phyloP scores from a whole-genome alignment of 1,139 yeast species.

The Protomyces inundatus region DNA sequence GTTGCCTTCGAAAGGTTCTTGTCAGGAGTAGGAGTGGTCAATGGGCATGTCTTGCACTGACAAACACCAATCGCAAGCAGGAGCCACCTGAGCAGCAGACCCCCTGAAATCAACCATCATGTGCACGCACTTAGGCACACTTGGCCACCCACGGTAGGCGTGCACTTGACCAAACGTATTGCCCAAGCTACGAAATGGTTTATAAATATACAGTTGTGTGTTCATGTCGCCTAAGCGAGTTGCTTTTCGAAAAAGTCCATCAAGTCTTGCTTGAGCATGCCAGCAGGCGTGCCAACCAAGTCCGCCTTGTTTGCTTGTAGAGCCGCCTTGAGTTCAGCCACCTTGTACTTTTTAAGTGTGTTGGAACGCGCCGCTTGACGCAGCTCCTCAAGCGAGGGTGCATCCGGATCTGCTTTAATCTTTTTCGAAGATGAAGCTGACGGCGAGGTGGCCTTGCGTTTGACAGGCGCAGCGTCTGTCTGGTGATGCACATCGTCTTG shows the following conservation, averaged over 20 bases:
- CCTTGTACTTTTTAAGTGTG: slow-evolving; percentile 4
- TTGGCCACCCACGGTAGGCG: too few species aligned
- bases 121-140: too few species aligned
- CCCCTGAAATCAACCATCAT: too few species aligned
- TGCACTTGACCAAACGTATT: too few species aligned
- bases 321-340: slow-evolving; percentile 13
- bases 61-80: too few species aligned
- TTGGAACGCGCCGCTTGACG: background rate
- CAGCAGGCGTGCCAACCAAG: slow-evolving; percentile 4
- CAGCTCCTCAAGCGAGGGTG: slow-evolving; percentile 9
- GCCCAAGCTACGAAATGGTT: too few species aligned
- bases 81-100: too few species aligned
- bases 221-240: background rate
- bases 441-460: slow-evolving; percentile 12
- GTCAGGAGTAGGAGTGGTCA: too few species aligned
- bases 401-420: background rate
- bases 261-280: slow-evolving; percentile 2
- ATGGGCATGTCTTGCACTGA: too few species aligned
- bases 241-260: slow-evolving; percentile 1
- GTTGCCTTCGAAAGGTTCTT: too few species aligned
- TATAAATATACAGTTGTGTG: too few species aligned
- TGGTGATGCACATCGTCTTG: background rate
- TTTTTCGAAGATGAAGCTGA: background rate
- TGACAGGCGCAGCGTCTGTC: background rate
- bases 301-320: background rate